A percentile compares a stretch with the other conserved stretches of the same genome.
Conservation (phyloP, 495 filamentous ascomycete species). For the Neurospora terricola region DNA sequence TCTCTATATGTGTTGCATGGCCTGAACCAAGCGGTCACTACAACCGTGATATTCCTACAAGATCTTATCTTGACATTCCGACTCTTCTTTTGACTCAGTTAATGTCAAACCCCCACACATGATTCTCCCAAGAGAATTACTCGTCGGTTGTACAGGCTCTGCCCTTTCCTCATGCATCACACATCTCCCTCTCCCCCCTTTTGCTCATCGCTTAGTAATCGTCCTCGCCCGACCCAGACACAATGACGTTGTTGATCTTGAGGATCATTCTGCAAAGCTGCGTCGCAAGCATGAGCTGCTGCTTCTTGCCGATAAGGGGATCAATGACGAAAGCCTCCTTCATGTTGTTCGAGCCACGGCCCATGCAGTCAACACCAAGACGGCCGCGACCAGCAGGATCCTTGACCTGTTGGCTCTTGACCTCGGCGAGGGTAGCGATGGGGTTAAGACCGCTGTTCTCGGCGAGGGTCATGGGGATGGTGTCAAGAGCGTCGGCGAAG, state of each 20-base stretch:
- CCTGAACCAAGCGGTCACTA: not conserved
- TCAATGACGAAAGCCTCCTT: constrained; percentile 95
- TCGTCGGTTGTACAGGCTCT: not conserved
- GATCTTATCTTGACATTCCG: not conserved
- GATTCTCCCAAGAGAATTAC: not conserved
- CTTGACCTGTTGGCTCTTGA: constrained; percentile 94
- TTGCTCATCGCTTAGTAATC: constrained; percentile 55
- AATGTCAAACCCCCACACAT: not conserved
- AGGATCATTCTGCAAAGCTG: constrained; percentile 99
- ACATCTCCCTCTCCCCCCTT: not conserved
- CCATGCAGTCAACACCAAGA: constrained; percentile 97
- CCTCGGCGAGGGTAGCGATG: constrained; percentile 84
- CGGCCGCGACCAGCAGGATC: constrained; percentile 55
- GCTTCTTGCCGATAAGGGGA: constrained; percentile 91
- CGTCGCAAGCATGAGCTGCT: constrained; percentile 90
- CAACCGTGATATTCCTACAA: not conserved
- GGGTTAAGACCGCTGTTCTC: constrained; percentile 96
- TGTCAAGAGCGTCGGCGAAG: constrained; percentile 89
- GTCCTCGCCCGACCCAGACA: constrained; percentile 82
- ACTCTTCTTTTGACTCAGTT: not conserved
- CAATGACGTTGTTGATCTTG: constrained; percentile 96
- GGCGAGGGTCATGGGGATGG: constrained; percentile 90
- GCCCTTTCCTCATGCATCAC: not conserved
- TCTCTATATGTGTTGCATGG: not conserved
- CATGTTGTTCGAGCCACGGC: constrained; percentile 91